Conservation (phyloP, 495 filamentous ascomycete genomes). For the Hypomontagnella submonticulosa region DNA sequence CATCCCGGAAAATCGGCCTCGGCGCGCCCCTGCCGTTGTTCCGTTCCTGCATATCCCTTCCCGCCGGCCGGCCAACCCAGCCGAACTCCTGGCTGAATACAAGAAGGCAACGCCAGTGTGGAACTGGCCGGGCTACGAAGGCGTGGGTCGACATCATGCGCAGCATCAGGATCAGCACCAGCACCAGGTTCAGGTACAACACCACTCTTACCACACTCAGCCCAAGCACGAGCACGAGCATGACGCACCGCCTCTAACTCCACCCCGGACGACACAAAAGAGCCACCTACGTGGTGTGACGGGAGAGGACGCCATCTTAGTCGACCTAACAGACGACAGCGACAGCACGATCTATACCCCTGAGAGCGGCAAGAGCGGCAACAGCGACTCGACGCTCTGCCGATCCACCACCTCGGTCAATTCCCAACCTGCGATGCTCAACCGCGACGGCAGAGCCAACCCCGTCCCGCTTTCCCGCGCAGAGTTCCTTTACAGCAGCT, state of each 20-base stretch:
- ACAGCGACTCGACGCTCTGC: background rate
- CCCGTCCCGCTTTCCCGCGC: background rate
- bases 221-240: background rate
- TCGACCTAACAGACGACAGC: constrained; percentile 17
- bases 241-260: background rate
- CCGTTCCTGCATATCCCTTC: constrained; percentile 24
- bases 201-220: too few relatives aligned
- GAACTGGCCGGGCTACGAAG: constrained; percentile 22
- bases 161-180: background rate
- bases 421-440: background rate
- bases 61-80: constrained; percentile 23
- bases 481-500: constrained; percentile 17
- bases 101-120: constrained; percentile 42
- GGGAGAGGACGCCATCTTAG: constrained; percentile 7
- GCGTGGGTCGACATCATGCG: background rate
- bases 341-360: constrained; percentile 4
- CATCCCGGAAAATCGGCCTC: constrained; percentile 1
- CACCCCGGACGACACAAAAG: background rate
- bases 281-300: background rate
- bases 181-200: background rate
- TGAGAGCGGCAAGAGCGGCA: background rate
- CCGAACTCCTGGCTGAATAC: constrained; percentile 36
- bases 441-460: background rate
- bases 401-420: background rate
- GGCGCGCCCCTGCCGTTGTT: background rate